Conservation (phyloP, 257 asterid species). For the Asclepias syriaca region DNA sequence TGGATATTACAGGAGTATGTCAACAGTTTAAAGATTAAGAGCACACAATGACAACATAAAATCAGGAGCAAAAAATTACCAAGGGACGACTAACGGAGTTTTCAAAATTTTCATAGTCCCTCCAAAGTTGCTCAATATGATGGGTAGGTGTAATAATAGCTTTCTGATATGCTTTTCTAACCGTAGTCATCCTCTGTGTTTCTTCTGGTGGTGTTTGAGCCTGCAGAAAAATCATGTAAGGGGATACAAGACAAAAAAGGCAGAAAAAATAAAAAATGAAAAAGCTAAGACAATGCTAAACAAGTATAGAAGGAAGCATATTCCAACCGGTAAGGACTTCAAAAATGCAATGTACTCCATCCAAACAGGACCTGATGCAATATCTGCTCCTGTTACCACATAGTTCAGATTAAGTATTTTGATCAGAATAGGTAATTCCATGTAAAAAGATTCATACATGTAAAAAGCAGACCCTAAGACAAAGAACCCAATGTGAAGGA, state of each 20-base stretch:
- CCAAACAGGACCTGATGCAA: constrained; percentile 95
- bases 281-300: constrained; percentile 14
- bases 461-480: not conserved
- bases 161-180: constrained; percentile 84
- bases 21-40: not conserved
- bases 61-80: constrained; percentile 40
- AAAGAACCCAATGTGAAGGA: not conserved
- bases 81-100: constrained; percentile 90
- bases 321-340: constrained; percentile 77
- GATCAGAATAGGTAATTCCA: not conserved
- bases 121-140: constrained; percentile 94
- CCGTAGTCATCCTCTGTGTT: constrained; percentile 75
- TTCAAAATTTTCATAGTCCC: constrained; percentile 95
- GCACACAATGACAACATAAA: not conserved
- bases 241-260: constrained; percentile 5
- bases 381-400: constrained; percentile 73
- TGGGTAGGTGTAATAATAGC: constrained; percentile 88
- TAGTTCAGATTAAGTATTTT: not conserved
- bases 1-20: not conserved
- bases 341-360: constrained; percentile 84
- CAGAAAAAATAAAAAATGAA: constrained; percentile 13
- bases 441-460: not conserved
- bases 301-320: constrained; percentile 12
- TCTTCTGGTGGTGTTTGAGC: constrained; percentile 71
- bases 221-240: constrained; percentile 41